Percentiles rank a stretch among this genome's conserved stretches.
Evolutionary conservation across 1,284 basidiomycete species (phyloP).

Genomic region (Cystobasidiaceae sp.): DNA sequence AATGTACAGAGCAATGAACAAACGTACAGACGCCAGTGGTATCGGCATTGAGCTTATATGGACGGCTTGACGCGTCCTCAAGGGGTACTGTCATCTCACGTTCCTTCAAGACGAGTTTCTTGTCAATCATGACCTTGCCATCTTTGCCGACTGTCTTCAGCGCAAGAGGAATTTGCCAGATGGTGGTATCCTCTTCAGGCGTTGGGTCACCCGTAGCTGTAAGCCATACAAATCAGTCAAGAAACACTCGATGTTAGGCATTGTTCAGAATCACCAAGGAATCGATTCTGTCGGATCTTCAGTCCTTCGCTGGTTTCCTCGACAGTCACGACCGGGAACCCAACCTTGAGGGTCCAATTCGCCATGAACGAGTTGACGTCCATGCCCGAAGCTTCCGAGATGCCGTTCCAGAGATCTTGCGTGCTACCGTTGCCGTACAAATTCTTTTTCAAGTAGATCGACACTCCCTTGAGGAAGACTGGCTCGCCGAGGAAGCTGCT

Average conservation of each 20-base stretch:
- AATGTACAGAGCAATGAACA: background rate
- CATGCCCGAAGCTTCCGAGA: slow-evolving; percentile 68
- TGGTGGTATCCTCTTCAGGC: slow-evolving; percentile 79
- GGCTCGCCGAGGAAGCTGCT: slow-evolving; percentile 84
- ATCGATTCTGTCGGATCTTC: slow-evolving; percentile 72
- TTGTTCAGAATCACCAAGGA: slow-evolving; percentile 61
- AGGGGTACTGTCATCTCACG: slow-evolving; percentile 66
- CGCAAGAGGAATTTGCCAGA: slow-evolving; percentile 81
- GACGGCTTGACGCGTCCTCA: slow-evolving; percentile 56
- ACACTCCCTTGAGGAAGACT: slow-evolving; percentile 53
- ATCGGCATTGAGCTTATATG: slow-evolving; percentile 81
- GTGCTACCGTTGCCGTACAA: slow-evolving; percentile 79
- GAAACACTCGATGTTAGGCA: background rate
- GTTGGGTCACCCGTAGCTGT: slow-evolving; percentile 30
- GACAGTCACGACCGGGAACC: slow-evolving; percentile 65
- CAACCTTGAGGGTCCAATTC: slow-evolving; percentile 82
- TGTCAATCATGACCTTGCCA: slow-evolving; percentile 62
- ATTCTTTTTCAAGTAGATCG: slow-evolving; percentile 82
- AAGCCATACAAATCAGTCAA: background rate
- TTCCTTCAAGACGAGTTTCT: slow-evolving; percentile 60
- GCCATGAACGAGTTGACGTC: slow-evolving; percentile 81
- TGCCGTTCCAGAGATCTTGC: slow-evolving; percentile 83
- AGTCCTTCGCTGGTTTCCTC: slow-evolving; percentile 63
- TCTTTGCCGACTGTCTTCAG: slow-evolving; percentile 60
- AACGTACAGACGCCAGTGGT: slow-evolving; percentile 80